These are phyloP conservation scores for Penicillium turbatum DNA, from an alignment of 495 filamentous ascomycete genomes.

Conservation along the genomic window DNA sequence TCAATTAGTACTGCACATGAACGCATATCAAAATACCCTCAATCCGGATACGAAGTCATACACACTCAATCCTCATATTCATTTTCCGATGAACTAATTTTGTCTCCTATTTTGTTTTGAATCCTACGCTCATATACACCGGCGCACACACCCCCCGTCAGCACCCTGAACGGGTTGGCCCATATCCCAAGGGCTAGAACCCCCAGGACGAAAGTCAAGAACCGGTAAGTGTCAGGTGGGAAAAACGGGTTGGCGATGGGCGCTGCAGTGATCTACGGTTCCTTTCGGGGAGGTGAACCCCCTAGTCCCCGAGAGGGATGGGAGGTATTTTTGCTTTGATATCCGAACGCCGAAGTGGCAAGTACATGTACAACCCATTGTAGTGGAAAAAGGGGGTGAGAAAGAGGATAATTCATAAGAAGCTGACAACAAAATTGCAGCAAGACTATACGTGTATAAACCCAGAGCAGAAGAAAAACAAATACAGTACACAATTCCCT, in stretches of 20 bases:
- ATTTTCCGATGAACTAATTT: neutral
- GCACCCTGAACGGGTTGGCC: constrained; percentile 1
- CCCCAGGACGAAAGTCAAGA: neutral
- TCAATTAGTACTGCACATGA: too few relatives aligned
- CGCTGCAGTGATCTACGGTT: constrained; percentile 23
- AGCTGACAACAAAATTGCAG: too few relatives aligned
- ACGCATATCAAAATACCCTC: too few relatives aligned
- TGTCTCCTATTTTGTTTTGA: neutral
- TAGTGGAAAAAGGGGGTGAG: neutral
- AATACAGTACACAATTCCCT: neutral
- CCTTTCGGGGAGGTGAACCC: constrained; percentile 11
- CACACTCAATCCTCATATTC: neutral
- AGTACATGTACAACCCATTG: neutral
- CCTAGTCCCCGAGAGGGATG: constrained; percentile 14
- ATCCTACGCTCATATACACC: constrained; percentile 7
- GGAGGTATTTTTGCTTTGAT: neutral
- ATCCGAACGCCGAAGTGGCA: neutral
- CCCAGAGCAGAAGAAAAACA: neutral
- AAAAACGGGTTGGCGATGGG: neutral
- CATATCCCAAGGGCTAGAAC: constrained; percentile 19
- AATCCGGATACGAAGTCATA: too few relatives aligned
- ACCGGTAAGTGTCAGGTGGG: neutral
- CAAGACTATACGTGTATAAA: too few relatives aligned
- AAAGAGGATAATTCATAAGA: neutral
- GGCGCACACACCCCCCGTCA: neutral